Conservation (phyloP, 805 yeast species). For the Pichia kluyveri region DNA sequence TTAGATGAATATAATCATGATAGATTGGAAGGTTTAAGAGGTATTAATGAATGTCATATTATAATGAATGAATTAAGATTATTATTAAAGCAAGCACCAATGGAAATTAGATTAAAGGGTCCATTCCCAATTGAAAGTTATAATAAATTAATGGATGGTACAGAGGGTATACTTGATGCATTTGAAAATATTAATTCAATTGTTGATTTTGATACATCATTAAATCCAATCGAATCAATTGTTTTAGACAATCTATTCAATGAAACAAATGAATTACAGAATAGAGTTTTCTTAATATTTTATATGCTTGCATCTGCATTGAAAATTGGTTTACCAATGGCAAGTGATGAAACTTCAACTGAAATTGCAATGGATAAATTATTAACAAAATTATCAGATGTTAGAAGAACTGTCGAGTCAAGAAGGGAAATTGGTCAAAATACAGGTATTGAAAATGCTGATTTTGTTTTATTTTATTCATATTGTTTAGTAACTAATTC, state of each 20-base stretch:
- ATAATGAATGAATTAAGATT: slow-evolving; percentile 53
- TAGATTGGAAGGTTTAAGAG: slow-evolving; percentile 35
- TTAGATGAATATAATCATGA: slow-evolving; percentile 20
- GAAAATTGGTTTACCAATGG: slow-evolving; percentile 67
- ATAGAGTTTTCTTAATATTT: slow-evolving; percentile 63
- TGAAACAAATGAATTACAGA: slow-evolving; percentile 63
- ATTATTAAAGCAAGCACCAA: slow-evolving; percentile 60
- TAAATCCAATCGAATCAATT: slow-evolving; percentile 43
- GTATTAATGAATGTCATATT: slow-evolving; percentile 34
- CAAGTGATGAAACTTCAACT: slow-evolving; percentile 68
- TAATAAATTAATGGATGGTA: slow-evolving; percentile 39
- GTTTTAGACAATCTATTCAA: slow-evolving; percentile 45
- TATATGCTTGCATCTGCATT: slow-evolving; percentile 74
- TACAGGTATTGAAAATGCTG: slow-evolving; percentile 45
- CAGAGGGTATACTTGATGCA: slow-evolving; percentile 63
- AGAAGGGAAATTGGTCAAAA: slow-evolving; percentile 21
- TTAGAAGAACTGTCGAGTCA: slow-evolving; percentile 31
- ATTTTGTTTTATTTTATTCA: slow-evolving; percentile 68
- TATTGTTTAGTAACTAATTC: slow-evolving; percentile 65
- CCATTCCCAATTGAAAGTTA: slow-evolving; percentile 51
- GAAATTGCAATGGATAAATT: slow-evolving; percentile 65
- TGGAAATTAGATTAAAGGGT: slow-evolving; percentile 69
- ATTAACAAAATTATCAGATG: slow-evolving; percentile 53
- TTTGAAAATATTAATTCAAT: slow-evolving; percentile 65
- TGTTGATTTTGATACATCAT: slow-evolving; percentile 50